Conservation (phyloP, 352 stramenopile genomes). For the Phytopythium vexans region DNA sequence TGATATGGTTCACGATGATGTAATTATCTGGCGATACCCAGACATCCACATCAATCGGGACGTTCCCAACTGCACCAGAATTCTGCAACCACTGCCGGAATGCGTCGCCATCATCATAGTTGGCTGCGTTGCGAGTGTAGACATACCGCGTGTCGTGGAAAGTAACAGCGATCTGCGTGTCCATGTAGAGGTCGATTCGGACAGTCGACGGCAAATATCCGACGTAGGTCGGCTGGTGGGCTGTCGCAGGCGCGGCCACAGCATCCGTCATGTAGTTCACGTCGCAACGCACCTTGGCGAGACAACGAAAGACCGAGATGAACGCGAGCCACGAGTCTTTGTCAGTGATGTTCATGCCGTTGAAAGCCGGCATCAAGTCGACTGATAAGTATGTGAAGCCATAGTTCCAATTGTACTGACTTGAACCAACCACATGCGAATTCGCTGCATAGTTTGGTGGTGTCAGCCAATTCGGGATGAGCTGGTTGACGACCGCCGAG, state of each 20-base stretch:
- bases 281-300: not conserved
- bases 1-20: not conserved
- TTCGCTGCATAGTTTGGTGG: not conserved
- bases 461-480: not conserved
- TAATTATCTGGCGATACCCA: no score
- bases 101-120: no score
- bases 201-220: not conserved
- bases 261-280: constrained; percentile 7
- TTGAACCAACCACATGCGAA: not conserved
- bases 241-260: not conserved
- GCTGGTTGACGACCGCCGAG: no score
- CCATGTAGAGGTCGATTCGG: not conserved
- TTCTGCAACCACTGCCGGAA: no score
- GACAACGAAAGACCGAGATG: not conserved
- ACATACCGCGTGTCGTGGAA: not conserved
- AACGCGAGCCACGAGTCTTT: not conserved
- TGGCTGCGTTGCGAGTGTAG: not conserved
- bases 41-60: no score
- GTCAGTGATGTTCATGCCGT: not conserved
- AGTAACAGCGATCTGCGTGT: not conserved
- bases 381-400: not conserved
- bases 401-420: not conserved
- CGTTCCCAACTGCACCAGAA: no score
- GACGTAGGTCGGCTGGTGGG: constrained; percentile 1
- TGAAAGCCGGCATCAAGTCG: not conserved